Conservation (phyloP, 2,329 filamentous ascomycete genomes). For the Fusarium solani-melongenae region DNA sequence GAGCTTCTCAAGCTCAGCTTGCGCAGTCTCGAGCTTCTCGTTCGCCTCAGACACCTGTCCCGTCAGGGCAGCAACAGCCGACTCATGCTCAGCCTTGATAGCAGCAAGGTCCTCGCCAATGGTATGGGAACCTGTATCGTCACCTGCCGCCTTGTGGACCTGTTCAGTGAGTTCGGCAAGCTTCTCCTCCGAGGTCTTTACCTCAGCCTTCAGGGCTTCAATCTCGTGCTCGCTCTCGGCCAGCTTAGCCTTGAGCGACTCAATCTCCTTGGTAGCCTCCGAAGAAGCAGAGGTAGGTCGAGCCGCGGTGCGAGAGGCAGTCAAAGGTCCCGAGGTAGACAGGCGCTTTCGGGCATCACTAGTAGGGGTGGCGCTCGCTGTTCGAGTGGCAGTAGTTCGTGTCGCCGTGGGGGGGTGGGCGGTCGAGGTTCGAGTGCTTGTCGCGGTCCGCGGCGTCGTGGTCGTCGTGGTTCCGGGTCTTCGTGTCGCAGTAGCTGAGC, state of each 20-base stretch:
- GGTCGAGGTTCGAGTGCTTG: slow-evolving; percentile 44
- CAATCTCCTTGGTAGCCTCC: slow-evolving; percentile 64
- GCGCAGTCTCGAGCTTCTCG: slow-evolving; percentile 62
- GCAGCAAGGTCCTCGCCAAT: slow-evolving; percentile 58
- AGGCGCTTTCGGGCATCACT: slow-evolving; percentile 67
- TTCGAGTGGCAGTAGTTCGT: slow-evolving; percentile 47
- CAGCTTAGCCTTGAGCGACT: slow-evolving; percentile 70
- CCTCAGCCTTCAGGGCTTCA: slow-evolving; percentile 65
- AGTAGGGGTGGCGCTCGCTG: slow-evolving; percentile 54
- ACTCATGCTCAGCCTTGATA: slow-evolving; percentile 62
- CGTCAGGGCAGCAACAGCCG: slow-evolving; percentile 60
- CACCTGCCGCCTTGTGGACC: slow-evolving; percentile 54
- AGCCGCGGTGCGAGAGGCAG: slow-evolving; percentile 50
- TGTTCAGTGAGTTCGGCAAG: slow-evolving; percentile 65
- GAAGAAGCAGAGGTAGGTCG: slow-evolving; percentile 56
- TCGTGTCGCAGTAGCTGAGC: slow-evolving; percentile 48
- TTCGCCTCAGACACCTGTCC: slow-evolving; percentile 59
- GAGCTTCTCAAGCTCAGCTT: slow-evolving; percentile 62
- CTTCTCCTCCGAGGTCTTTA: slow-evolving; percentile 66
- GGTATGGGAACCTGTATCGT: slow-evolving; percentile 53
- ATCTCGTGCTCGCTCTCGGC: slow-evolving; percentile 68
- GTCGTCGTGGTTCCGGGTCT: slow-evolving; percentile 48
- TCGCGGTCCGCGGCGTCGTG: slow-evolving; percentile 50
- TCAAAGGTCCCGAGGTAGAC: slow-evolving; percentile 59
- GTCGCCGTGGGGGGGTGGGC: slow-evolving; percentile 19